phyloP scores from a whole-genome alignment of 2,329 filamentous ascomycete genomes.

The Helotiales sp. region DNA sequence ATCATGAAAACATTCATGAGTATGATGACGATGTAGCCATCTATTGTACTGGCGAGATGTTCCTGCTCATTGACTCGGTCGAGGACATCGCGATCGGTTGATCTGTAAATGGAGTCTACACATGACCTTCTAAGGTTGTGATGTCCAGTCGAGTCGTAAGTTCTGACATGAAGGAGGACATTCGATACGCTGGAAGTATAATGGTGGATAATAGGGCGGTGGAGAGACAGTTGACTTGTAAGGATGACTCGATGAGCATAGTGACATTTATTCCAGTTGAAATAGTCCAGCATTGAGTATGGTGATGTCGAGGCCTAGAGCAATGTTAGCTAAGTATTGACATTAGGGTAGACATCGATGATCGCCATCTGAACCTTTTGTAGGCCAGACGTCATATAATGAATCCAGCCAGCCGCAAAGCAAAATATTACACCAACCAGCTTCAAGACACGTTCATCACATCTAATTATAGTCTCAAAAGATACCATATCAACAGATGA shows the following conservation, averaged over 20 bases:
- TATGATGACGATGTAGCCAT: background rate
- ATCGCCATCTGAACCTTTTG: background rate
- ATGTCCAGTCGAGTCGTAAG: constrained; percentile 1
- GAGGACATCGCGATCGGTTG: constrained; percentile 4
- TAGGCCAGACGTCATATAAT: background rate
- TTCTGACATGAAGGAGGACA: background rate
- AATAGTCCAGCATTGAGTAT: constrained; percentile 19
- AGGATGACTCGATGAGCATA: constrained; percentile 1
- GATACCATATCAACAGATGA: constrained; percentile 9
- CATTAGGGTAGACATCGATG: background rate
- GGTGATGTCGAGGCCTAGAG: constrained; percentile 14
- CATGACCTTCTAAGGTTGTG: constrained; percentile 6
- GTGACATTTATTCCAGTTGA: constrained; percentile 7
- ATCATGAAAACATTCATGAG: constrained; percentile 4
- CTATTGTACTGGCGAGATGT: constrained; percentile 1
- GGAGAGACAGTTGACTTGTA: constrained; percentile 9
- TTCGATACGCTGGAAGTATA: background rate
- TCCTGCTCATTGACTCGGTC: constrained; percentile 3
- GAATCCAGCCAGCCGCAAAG: background rate
- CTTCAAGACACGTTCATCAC: constrained; percentile 1
- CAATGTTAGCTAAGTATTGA: too few relatives aligned
- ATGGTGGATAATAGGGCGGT: constrained; percentile 6
- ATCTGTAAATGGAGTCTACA: constrained; percentile 10
- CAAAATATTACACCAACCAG: background rate
- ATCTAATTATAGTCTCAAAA: constrained; percentile 14